These are phyloP conservation scores for Xerocomellus intermedius DNA, from an alignment of 768 basidiomycete species.

Conservation along the genomic window DNA sequence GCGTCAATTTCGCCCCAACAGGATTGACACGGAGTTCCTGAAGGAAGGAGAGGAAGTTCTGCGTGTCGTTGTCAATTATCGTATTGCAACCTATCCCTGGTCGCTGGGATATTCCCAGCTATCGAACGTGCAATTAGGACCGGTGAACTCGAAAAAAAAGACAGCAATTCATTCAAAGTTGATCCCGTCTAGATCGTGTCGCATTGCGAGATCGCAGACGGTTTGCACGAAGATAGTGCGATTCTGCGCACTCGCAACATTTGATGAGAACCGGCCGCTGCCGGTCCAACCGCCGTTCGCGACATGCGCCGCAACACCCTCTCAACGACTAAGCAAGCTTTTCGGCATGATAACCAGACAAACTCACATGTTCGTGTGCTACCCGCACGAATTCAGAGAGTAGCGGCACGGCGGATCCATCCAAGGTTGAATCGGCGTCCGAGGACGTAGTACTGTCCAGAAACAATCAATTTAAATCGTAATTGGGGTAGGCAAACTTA, in stretches of 20 bases:
- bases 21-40: conserved; percentile 53
- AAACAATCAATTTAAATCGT: background rate
- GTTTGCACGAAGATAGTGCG: conserved; percentile 61
- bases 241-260: conserved; percentile 47
- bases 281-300: conserved; percentile 73
- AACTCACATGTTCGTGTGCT: conserved; percentile 34
- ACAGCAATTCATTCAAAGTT: conserved; percentile 21
- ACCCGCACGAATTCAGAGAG: conserved; percentile 57
- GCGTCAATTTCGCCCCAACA: conserved; percentile 49
- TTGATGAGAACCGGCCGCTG: conserved; percentile 45
- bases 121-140: background rate
- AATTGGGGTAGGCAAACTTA: conserved; percentile 17
- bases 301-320: conserved; percentile 55
- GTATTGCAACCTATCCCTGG: conserved; percentile 64
- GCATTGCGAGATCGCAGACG: conserved; percentile 49
- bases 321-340: background rate
- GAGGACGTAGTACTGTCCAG: conserved; percentile 32
- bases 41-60: conserved; percentile 75
- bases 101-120: conserved; percentile 58
- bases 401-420: conserved; percentile 42
- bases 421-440: conserved; percentile 26
- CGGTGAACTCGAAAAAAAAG: background rate
- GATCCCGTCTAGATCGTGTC: conserved; percentile 35
- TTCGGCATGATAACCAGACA: background rate
- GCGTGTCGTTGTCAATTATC: conserved; percentile 52